Evolutionary conservation across 139 green algal species (phyloP), one percentile per base, ranked within the genome.

Genomic region (Micractinium sp.): DNA sequence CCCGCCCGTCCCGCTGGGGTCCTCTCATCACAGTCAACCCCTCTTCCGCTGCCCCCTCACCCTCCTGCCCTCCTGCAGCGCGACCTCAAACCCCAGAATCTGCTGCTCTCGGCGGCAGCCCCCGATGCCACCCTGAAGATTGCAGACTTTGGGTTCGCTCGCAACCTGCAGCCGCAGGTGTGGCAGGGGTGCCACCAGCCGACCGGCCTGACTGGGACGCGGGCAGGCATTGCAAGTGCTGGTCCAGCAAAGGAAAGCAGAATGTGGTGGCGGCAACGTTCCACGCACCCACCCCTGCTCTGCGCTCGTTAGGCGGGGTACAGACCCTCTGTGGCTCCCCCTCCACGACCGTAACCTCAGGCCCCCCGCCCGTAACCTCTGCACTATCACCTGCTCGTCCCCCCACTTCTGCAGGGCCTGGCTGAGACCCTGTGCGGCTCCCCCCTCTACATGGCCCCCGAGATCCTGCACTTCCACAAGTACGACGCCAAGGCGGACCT

Each of bases 81-180:
- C 9, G 98, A 99, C 93, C 92, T 99, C n/a, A 99, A 99, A 93
- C 98, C 98, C 0, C 97, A 99, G 92, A 99, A 99, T 91, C 92
- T 99, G 88, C 94, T 99, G 87, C 93, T 99, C 47, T 94, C 91
- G 12, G 92, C 93, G 77, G 75, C 76, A 16, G 87, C 67, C 0
- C 74, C 91, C 1, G 82, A 86, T 3, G 91, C 89, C 47, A 56
- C 38, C 23, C 93, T 99, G 7, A 99, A 99, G 91, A 99, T 99
- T 81, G 98, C 98, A 22, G 98, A 99, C 93, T 99, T 99, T 97
- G 98, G 98, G 14, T 99, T 99, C 93, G 98, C 98, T 16, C 90
- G 98, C 47, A 95, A 93, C 60, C 93, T 99, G 90, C 93, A 97
- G 89, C 96, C 97, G 25, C 93, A 98, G 89, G 75, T 67, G 76